Conservation (phyloP, 306 rosid genomes). For the Cucurbita maxima region DNA sequence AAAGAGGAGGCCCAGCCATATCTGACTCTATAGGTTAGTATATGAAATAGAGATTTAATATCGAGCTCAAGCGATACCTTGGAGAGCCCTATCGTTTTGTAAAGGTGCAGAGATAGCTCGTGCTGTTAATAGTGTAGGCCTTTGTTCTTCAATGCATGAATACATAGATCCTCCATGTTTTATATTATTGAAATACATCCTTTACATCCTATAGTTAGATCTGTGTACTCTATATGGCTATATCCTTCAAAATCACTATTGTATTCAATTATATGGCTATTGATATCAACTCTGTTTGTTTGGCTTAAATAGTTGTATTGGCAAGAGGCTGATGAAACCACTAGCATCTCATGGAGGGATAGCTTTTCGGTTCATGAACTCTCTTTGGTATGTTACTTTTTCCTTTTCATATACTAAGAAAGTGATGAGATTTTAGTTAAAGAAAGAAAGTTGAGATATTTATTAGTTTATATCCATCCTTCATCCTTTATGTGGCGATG, state of each 20-base stretch:
- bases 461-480: no score
- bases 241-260: slow-evolving; percentile 5
- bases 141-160: neutral
- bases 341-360: no score
- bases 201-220: slow-evolving; percentile 4
- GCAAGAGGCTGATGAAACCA: neutral
- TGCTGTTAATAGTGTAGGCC: slow-evolving; percentile 5
- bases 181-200: slow-evolving; percentile 6
- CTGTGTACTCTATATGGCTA: neutral
- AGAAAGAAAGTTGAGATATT: no score
- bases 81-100: slow-evolving; percentile 1
- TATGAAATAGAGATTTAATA: neutral
- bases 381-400: no score
- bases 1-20: slow-evolving; percentile 89
- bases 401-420: no score
- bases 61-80: neutral
- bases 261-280: slow-evolving; percentile 2
- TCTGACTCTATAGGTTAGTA: slow-evolving; percentile 25
- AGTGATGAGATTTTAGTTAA: no score
- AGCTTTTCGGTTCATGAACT: no score
- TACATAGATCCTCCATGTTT: slow-evolving; percentile 2
- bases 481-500: no score
- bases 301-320: slow-evolving; percentile 1
- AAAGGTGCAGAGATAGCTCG: slow-evolving; percentile 7
- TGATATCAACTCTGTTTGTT: slow-evolving; percentile 1